A percentile compares a stretch with the other conserved stretches of the same genome.
Evolutionary conservation across 2,329 filamentous ascomycete genomes (phyloP).

Genomic region (Diaporthe citrichinensis): DNA sequence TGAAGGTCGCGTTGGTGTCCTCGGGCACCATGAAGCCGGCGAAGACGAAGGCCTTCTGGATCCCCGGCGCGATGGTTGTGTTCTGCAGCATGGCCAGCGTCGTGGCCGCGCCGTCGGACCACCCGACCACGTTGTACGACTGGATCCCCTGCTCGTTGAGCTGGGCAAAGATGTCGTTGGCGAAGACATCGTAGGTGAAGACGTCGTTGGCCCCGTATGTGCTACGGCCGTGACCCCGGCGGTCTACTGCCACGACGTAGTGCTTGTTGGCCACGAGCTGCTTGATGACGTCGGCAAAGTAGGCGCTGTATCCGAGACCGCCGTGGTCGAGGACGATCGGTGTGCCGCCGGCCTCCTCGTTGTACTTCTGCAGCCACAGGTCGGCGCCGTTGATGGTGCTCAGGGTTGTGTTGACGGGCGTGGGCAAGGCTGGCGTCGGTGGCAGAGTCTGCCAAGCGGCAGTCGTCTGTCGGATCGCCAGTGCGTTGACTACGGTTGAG

Average conservation of each 20-base stretch:
- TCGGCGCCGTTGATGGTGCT: conserved; percentile 54
- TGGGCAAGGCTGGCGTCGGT: conserved; percentile 54
- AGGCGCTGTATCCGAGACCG: conserved; percentile 58
- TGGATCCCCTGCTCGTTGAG: conserved; percentile 49
- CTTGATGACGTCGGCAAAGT: conserved; percentile 56
- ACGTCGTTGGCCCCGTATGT: conserved; percentile 52
- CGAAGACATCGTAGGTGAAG: conserved; percentile 57
- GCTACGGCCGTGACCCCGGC: conserved; percentile 58
- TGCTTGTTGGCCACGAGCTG: conserved; percentile 50
- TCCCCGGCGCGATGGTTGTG: conserved; percentile 48
- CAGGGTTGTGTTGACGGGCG: conserved; percentile 49
- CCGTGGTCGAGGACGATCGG: conserved; percentile 58
- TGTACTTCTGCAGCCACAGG: conserved; percentile 58
- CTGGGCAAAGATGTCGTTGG: conserved; percentile 52
- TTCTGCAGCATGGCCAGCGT: conserved; percentile 55
- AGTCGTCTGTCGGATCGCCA: conserved; percentile 46
- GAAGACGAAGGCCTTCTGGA: conserved; percentile 58
- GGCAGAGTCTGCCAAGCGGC: conserved; percentile 54
- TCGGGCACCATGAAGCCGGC: conserved; percentile 50
- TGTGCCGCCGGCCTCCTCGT: conserved; percentile 49
- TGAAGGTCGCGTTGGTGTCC: conserved; percentile 55
- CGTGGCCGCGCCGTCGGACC: conserved; percentile 58
- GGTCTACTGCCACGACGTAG: conserved; percentile 57
- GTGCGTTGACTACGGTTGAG: conserved; percentile 4
- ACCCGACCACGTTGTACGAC: conserved; percentile 55